Conservation (phyloP, 2,329 filamentous ascomycete species). For the Ophiostoma australiae region DNA sequence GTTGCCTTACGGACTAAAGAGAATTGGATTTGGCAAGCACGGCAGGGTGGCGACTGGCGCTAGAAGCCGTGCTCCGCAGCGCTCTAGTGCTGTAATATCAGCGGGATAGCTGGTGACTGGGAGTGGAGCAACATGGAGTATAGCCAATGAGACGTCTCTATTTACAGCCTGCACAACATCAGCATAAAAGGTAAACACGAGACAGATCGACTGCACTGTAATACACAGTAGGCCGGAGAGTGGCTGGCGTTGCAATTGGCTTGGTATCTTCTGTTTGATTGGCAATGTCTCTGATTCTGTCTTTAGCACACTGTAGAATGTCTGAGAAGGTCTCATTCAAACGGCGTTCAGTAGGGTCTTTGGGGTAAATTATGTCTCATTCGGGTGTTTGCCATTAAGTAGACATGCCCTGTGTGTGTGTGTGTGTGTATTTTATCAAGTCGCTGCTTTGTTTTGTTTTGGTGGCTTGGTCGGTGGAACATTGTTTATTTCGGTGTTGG, state of each 20-base stretch:
- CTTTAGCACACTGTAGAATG: neutral
- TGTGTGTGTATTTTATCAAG: neutral
- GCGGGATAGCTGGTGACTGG: neutral
- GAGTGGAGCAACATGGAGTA: neutral
- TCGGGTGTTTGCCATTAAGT: neutral
- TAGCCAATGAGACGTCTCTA: neutral
- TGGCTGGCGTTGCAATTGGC: neutral
- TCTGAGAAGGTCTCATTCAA: neutral
- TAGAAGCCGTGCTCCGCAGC: slow-evolving; percentile 1
- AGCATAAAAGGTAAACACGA: neutral
- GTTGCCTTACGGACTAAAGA: neutral
- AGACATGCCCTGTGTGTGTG: neutral
- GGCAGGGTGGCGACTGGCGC: neutral
- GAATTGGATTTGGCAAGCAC: neutral
- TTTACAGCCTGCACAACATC: slow-evolving; percentile 6
- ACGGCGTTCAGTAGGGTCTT: neutral
- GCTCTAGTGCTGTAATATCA: neutral
- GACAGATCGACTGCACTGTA: neutral
- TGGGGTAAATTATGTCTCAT: neutral
- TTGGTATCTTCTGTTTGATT: neutral
- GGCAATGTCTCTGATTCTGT: neutral
- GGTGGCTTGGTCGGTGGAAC: neutral
- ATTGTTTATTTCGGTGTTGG: neutral
- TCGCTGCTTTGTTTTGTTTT: neutral
- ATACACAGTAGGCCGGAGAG: too few relatives aligned